Base-by-base conservation (phyloP, 306 rosid species). In the Potentilla sterilis region DNA sequence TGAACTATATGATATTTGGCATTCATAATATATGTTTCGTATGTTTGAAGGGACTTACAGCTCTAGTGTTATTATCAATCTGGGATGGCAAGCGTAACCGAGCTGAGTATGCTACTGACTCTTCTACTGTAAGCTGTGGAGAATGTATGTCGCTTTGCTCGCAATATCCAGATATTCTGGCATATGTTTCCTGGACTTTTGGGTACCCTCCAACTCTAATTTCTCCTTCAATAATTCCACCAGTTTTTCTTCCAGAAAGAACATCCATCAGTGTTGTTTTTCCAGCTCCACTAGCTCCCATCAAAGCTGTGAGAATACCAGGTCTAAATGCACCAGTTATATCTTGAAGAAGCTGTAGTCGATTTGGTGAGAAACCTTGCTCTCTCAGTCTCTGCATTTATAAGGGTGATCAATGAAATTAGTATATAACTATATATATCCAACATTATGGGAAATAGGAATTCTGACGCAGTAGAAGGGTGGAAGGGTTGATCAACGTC, bases 211-310 rank as follows among this genome's bases (percentile, higher is more conserved):
- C 88, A 55, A 89, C 69, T 67, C 65, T 85, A 38, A 89, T 78
- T 74, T 67, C 89, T 40, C 93, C 93, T 62, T 82, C 82, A 10
- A 83, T 85, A 61, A 63, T 67, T 9, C 93, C 93, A 43, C 84
- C 83, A 1, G 81, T 89, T 82, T 89, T 89, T 69, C 93, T 81
- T 74, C 91, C 93, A 4, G 88, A 87, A 49, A 89, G 83, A 6
- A 87, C 93, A 81, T 89, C 93, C 86, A 89, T 69, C 64, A 89
- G 77, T n/a, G 93, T 89, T 67, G 93, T 87, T 74, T 85, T 87
- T 37, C 93, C 93, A 9, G 93, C 93, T 35, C 93, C 93, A 67
- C 87, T 89, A 48, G 85, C 86, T 1, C 89, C 91, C 78, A 87
- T 75, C 70, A 89, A 82, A 58, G 93, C 89, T 77, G 93, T 83